Evolutionary conservation across 1,284 basidiomycete species (phyloP).

Genomic region (Volvariella surrecta): DNA sequence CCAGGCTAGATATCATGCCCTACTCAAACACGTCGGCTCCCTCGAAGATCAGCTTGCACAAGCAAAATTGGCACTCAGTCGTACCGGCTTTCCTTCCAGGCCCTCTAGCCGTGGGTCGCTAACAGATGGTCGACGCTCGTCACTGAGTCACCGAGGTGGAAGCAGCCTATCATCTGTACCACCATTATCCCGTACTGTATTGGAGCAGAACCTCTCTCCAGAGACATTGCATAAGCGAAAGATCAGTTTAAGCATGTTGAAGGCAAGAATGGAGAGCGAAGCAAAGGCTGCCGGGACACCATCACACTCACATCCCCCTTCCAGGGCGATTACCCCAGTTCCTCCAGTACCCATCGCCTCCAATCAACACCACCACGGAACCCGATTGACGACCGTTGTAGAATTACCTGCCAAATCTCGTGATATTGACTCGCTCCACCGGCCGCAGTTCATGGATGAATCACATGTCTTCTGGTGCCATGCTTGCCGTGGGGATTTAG

Average conservation of each 20-base stretch:
- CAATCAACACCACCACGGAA: conserved; percentile 8
- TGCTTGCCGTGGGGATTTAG: conserved; percentile 69
- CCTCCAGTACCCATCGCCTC: conserved; percentile 19
- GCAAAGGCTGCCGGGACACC: conserved; percentile 27
- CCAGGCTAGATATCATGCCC: conserved; percentile 55
- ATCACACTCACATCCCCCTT: conserved; percentile 26
- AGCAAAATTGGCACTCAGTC: conserved; percentile 27
- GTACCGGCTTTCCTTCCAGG: conserved; percentile 29
- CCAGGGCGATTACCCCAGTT: conserved; percentile 47
- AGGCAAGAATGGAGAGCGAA: conserved; percentile 82
- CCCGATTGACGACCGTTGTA: conserved; percentile 10
- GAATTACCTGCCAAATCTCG: conserved; percentile 11
- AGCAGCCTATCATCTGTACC: conserved; percentile 20
- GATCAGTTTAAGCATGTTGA: conserved; percentile 81
- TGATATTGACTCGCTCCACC: conserved; percentile 19
- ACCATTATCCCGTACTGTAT: conserved; percentile 38
- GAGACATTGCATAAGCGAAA: conserved; percentile 79
- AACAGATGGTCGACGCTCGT: conserved; percentile 36
- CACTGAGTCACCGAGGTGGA: conserved; percentile 36
- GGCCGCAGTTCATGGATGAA: conserved; percentile 71
- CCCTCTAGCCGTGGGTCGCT: conserved; percentile 40
- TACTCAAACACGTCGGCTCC: conserved; percentile 59
- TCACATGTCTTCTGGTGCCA: conserved; percentile 82
- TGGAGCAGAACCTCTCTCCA: conserved; percentile 63
- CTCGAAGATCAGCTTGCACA: conserved; percentile 57